Base-by-base conservation (phyloP, 495 filamentous ascomycete genomes). In the Hyaloscypha variabilis region DNA sequence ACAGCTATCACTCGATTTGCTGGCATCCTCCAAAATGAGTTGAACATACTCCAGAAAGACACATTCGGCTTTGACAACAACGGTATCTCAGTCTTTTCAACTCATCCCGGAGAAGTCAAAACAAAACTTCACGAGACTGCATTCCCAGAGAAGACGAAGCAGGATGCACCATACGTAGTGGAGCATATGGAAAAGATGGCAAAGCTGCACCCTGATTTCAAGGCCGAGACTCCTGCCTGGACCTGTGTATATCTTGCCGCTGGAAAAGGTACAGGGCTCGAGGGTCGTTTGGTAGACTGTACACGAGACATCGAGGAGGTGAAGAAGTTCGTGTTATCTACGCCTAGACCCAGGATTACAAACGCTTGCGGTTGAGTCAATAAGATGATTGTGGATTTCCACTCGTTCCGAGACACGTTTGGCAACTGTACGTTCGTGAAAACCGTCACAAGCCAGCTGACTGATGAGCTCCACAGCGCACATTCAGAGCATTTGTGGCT, bases 211-310 rank as follows among this genome's bases (percentile, higher is more conserved):
- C 64, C 64, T 2, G 57, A 61, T 29, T 67, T 62, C 31, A 55
- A 61, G 36, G 58, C 46, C 13, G 64, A 67, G 51, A 34, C 61
- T 26, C 36, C 64, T 26, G 64, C 64, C 23, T 67, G 64, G 64
- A 67, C 64, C 30, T 67, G 64, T 31, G 58, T 67, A 6, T 67
- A 67, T 58, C 58, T 67, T 61, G 64, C 64, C 6, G 58, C 64
- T 23, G 64, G 64, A 10, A 61, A 67, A 49, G 64, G 64, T 1
- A n/a, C 14, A 21, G 58, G 58, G 19, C 34, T 67, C 3, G 64
- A 61, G 24, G 64, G 64, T 23, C 49, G 64, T 2, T 23, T 67
- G 42, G 58, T 67, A 29, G 64, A 67, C 49, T 67, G 64, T 49
- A 67, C 64, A 13, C 28, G 64, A 23, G 64, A 67, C 51, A 50